phyloP scores from a whole-genome alignment of 1,139 yeast genomes.

The Suhomyces bokatorum region DNA sequence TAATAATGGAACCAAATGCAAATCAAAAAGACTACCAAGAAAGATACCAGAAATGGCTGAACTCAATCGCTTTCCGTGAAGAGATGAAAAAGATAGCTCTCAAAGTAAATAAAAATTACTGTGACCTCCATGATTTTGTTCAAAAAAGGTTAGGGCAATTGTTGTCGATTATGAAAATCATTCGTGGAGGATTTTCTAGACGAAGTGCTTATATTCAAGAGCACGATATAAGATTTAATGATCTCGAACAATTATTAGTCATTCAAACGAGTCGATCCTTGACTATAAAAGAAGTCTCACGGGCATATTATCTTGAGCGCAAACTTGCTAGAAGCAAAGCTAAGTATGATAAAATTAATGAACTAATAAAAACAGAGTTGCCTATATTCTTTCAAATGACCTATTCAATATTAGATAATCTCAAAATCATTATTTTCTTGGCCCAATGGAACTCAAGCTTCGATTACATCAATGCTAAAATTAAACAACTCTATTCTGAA shows the following conservation, averaged over 20 bases:
- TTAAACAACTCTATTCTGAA: too few species aligned
- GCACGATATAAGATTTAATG: constrained; percentile 32
- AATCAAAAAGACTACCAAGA: constrained; percentile 3
- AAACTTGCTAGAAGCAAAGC: constrained; percentile 29
- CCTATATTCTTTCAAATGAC: constrained; percentile 39
- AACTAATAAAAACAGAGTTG: constrained; percentile 36
- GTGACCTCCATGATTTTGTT: constrained; percentile 9
- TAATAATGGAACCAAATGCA: constrained; percentile 6
- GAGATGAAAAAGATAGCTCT: constrained; percentile 16
- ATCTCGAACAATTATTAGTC: constrained; percentile 26
- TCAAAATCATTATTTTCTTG: constrained; percentile 32
- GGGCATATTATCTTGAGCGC: constrained; percentile 32
- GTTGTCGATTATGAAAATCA: constrained; percentile 20
- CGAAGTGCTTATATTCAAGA: constrained; percentile 38
- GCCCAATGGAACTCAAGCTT: constrained; percentile 31
- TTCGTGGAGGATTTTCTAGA: constrained; percentile 28
- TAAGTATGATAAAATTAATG: constrained; percentile 34
- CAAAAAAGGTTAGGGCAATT: constrained; percentile 21
- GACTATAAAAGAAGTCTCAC: constrained; percentile 32
- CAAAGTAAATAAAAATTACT: constrained; percentile 16
- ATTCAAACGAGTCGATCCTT: constrained; percentile 26
- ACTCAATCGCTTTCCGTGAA: constrained; percentile 19
- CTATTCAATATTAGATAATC: constrained; percentile 23
- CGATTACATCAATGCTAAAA: constrained; percentile 13
- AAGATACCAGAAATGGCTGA: constrained; percentile 21